Evolutionary conservation across 2,329 filamentous ascomycete species (phyloP).

Genomic region (Penicillium sp.): DNA sequence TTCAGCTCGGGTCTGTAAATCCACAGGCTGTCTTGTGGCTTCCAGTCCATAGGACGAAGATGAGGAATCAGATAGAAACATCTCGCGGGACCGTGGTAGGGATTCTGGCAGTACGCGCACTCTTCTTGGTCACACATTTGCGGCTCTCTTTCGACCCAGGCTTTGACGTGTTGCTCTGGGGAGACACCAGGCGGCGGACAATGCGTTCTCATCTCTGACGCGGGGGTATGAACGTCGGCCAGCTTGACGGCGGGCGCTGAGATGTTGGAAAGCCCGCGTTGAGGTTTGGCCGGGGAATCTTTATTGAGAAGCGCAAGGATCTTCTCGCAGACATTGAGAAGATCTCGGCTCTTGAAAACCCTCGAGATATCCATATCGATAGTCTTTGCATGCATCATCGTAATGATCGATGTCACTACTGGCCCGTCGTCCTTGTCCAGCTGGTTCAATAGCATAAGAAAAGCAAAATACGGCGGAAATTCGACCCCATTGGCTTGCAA

Average conservation of each 20-base stretch:
- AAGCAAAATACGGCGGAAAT: neutral
- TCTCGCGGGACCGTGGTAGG: neutral
- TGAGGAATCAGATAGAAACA: constrained; percentile 3
- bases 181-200: neutral
- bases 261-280: neutral
- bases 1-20: neutral
- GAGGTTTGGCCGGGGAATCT: neutral
- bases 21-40: neutral
- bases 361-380: neutral
- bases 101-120: constrained; percentile 1
- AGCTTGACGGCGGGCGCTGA: no score
- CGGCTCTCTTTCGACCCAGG: neutral
- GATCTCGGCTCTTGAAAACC: neutral
- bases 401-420: neutral
- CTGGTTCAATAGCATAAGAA: neutral
- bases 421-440: neutral
- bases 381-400: neutral
- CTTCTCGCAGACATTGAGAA: neutral
- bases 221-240: no score
- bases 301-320: neutral
- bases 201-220: neutral
- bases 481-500: neutral
- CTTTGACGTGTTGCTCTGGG: neutral
- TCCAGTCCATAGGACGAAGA: neutral
- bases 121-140: neutral